Evolutionary conservation across 768 basidiomycete genomes (phyloP), one percentile per base, ranked within the genome.

Genomic region (Suillus cothurnatus): DNA sequence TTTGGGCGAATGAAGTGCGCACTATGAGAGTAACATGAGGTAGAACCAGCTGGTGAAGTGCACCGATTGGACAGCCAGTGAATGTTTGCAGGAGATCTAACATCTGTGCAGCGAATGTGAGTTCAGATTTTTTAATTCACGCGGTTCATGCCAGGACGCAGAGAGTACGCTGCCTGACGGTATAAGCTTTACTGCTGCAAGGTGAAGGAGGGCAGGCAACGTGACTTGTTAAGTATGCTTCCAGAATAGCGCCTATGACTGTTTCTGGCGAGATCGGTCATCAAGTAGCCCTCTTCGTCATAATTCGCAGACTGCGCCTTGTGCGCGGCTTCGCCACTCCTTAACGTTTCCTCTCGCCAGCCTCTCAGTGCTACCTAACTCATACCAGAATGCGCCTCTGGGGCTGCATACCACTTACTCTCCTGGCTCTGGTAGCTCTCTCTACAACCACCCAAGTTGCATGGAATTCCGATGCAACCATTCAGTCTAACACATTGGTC

Each of bases 401-500:
- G 70, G 62, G 67, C 60, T 76, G 67, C 67, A 71, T 77, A 64
- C 81, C 78, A 11, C 69, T 80, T 68, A 70, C 78, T 19, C 69
- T 83, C 28, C 73, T 81, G 55, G 67, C 62, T 3, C 65, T 74
- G 43, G 6, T 66, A 3, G 59, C 66, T 65, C 53, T 67, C 45
- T 52, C 67, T 3, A n/a, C 62, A 43, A 67, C 74, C 60, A 53
- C 68, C 1, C 77, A 78, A 64, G 31, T 74, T 2, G 57, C 73
- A 32, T 72, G 72, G 66, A 61, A 73, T 15, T 55, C 71, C 23
- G 67, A 68, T 5, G 57, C 74, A 28, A 62, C 74, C 0, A 55
- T 65, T 1, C 63, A 74, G 65, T 82, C 88, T 1, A 80, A 72
- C 11, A 95, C 91, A 45, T 81, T 98, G 64, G 85, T 96, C 71